Percentiles rank a stretch among this genome's conserved stretches.
These are phyloP conservation scores for Nemophila menziesii DNA, from an alignment of 257 asterid species.

Conservation along the genomic window DNA sequence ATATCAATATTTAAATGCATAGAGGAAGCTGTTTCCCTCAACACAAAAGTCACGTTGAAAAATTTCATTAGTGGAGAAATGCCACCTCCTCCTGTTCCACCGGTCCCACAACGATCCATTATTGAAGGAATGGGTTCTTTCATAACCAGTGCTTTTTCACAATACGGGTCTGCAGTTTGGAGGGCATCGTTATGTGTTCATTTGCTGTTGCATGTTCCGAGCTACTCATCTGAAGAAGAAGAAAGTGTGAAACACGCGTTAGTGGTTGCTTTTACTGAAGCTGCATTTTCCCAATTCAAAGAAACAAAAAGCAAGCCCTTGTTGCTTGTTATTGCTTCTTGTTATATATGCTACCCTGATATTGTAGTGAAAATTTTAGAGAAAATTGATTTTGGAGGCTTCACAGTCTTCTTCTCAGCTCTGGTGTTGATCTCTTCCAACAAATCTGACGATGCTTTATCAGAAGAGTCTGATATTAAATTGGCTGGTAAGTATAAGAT, in stretches of 20 bases:
- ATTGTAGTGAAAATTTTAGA: constrained; percentile 18
- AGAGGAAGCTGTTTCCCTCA: constrained; percentile 20
- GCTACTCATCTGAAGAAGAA: constrained; percentile 21
- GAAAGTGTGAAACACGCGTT: constrained; percentile 20
- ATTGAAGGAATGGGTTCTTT: constrained; percentile 32
- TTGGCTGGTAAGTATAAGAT: constrained; percentile 23
- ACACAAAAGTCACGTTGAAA: constrained; percentile 16
- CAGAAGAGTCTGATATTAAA: constrained; percentile 24
- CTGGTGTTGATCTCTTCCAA: constrained; percentile 17
- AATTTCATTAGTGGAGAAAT: constrained; percentile 17
- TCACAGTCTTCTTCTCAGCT: constrained; percentile 19
- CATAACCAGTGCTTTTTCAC: constrained; percentile 24
- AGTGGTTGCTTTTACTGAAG: constrained; percentile 18
- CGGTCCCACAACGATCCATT: constrained; percentile 18
- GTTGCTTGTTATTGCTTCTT: constrained; percentile 27
- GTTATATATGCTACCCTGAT: constrained; percentile 28
- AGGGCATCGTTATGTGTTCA: constrained; percentile 35
- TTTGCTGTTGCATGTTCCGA: constrained; percentile 20
- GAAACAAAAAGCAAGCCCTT: constrained; percentile 20
- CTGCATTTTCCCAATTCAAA: constrained; percentile 27
- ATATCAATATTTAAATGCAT: constrained; percentile 26
- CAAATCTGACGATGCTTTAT: constrained; percentile 22
- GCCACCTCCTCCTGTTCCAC: constrained; percentile 24
- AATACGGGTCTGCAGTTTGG: constrained; percentile 31
- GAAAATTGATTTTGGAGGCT: constrained; percentile 19